Conservation (phyloP, 495 filamentous ascomycete species). For the Monascus purpureus region DNA sequence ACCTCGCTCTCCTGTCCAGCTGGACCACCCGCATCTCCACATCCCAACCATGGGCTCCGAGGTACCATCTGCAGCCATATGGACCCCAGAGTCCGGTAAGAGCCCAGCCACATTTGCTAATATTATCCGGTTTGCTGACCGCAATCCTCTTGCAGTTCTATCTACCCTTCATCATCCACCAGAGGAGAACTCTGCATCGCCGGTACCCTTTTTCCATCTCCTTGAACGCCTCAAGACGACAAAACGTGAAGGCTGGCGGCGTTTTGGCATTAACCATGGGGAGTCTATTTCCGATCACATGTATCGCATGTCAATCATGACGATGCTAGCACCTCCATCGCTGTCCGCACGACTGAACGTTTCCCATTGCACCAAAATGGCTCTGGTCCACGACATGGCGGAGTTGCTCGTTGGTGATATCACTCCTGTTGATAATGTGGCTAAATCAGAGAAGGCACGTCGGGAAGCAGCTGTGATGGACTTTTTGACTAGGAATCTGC, state of each 20-base stretch:
- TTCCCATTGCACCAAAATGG: constrained; percentile 79
- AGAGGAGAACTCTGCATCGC: constrained; percentile 48
- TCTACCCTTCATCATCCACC: constrained; percentile 36
- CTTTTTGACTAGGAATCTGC: constrained; percentile 57
- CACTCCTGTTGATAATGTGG: constrained; percentile 63
- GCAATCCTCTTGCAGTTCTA: no score
- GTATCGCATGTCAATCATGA: constrained; percentile 98
- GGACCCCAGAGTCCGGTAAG: constrained; percentile 18
- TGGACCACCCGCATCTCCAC: neutral
- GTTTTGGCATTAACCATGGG: constrained; percentile 57
- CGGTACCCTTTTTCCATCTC: constrained; percentile 84
- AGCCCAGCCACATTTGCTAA: no score
- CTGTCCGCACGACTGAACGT: constrained; percentile 58
- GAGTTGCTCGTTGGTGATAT: constrained; percentile 91
- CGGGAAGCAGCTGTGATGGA: constrained; percentile 83
- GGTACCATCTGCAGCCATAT: constrained; percentile 10
- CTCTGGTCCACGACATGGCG: constrained; percentile 93
- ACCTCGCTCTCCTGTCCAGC: no score
- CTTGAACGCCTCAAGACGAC: constrained; percentile 88
- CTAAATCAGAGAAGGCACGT: constrained; percentile 65
- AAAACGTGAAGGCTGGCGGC: constrained; percentile 88
- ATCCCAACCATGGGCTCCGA: constrained; percentile 20
- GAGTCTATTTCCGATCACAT: constrained; percentile 97
- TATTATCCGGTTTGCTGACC: no score
- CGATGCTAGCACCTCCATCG: constrained; percentile 76